Evolutionary conservation across 345 rosid genomes (phyloP), one percentile per base, ranked within the genome.

Genomic region (Lepidium aucheri): DNA sequence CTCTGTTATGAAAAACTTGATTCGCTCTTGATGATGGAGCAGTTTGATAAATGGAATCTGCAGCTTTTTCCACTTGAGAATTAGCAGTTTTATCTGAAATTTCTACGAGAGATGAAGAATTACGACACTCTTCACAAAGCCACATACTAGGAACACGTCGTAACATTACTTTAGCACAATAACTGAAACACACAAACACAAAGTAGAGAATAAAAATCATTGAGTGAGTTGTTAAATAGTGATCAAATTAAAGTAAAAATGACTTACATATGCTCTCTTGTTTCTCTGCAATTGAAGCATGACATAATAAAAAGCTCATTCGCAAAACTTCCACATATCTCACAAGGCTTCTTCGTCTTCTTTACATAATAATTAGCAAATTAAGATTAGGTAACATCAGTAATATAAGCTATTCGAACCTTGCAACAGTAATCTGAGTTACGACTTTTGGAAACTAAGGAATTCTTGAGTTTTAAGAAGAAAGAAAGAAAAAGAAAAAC

Each of bases 81-180:
- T 16, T 34, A 34, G 42, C 42, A 34, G 39, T 4, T 52, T 14
- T 30, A 14, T 9, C 7, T 7, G 38, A 30, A 22, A 22, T 22
- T 49, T 49, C 1, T 11, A 14, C 24, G 4, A 9, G 9, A 33
- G 44, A 12, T 36, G 33, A 55, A 11, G 28, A 13, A 38, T 7
- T 2, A 56, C 74, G 53, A 40, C 74, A 70, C 46, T n/a, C 55
- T 70, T 70, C 74, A 53, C 74, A 70, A 12, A 70, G 7, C 74
- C 74, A 70, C 9, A 61, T 16, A 51, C 8, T 30, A 53, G 55
- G 74, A 15, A 61, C 68, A 24, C 55, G 50, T 22, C 26, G 32
- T 34, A 53, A 35, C 1, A 22, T 6, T 12, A 53, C 40, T 55
- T 38, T 70, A 0, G 74, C 47, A 24, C 74, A 70, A 9, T 70